These are phyloP conservation scores for Pelargonium cotyledonis DNA, from an alignment of 441 rosid genomes.

Conservation along the genomic window DNA sequence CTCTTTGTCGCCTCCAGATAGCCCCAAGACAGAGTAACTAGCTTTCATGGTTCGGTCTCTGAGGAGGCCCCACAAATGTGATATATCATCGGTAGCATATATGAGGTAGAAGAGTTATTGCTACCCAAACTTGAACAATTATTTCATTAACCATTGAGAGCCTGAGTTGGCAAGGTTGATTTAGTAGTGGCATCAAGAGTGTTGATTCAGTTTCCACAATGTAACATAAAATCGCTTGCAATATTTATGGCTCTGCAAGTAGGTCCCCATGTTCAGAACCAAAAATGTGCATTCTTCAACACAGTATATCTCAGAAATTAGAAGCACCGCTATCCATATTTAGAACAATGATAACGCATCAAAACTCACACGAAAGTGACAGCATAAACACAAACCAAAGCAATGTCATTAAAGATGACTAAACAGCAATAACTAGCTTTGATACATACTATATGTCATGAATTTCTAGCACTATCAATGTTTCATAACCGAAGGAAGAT, in stretches of 20 bases:
- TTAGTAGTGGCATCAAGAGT: neutral
- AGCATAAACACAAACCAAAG: neutral
- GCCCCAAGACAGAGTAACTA: slow-evolving; percentile 36
- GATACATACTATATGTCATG: neutral
- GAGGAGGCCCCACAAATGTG: slow-evolving; percentile 47
- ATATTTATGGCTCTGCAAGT: neutral
- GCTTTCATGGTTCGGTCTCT: slow-evolving; percentile 18
- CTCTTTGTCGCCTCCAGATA: slow-evolving; percentile 25
- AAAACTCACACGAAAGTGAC: slow-evolving; percentile 20
- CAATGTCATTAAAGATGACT: neutral
- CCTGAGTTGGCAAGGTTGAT: neutral
- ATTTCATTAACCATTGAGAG: neutral
- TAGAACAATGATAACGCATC: neutral
- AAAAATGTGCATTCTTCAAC: neutral
- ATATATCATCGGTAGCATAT: slow-evolving; percentile 32
- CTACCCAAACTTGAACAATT: neutral
- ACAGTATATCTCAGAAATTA: neutral
- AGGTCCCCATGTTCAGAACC: neutral
- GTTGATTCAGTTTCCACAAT: too few species aligned
- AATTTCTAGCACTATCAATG: neutral
- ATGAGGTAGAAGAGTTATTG: slow-evolving; percentile 24
- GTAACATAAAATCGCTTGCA: neutral
- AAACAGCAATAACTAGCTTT: neutral
- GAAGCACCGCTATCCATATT: neutral
- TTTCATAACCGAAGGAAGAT: neutral